Base-by-base conservation (phyloP, 1,284 basidiomycete species). In the Ustilago lituana region DNA sequence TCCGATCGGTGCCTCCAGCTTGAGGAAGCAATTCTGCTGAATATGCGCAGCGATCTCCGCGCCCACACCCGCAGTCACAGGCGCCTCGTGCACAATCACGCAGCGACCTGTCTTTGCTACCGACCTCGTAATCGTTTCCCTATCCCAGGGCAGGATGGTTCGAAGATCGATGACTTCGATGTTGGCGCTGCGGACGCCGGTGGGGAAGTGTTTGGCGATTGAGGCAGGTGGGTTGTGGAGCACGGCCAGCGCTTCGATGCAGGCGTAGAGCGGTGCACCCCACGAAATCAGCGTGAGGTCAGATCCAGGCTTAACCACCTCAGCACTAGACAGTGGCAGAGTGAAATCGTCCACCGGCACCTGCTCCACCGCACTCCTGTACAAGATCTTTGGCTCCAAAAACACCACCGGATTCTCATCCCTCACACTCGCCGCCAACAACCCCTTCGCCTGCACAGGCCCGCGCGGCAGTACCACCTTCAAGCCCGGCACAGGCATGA, bases 381-480 rank as follows among this genome's bases (percentile, higher is more conserved):
- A 94, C 7, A 94, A 85, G 55, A 93, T 87, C 77, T 97, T 97
- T 10, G 94, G 94, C 83, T 97, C 94, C 86, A 97, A 90, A 82
- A 97, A 93, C 45, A 97, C 88, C 6, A 93, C 91, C 0, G 94
- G 94, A 77, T 95, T 94, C 0, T 92, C 91, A 78, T 96, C 93
- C 39, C 92, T 87, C 56, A 97, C 92, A 0, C 92, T 89, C 4
- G 88, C 87, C 5, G 95, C 85, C 7, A 97, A 84, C 1, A 97
- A 84, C 1, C 94, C 94, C 83, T 97, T 97, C 19, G 93, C 94
- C 85, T 97, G 94, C 33, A 94, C 89, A 0, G 94, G 94, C 3
- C 91, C 93, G 15, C 94, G 89, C 3, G 94, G 94, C 35, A 97
- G 91, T 10, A 96, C 92, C 59, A 93, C 93, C 86, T 95, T 95